A percentile compares a stretch with the other conserved stretches of the same genome.
Conservation (phyloP, 2,329 filamentous ascomycete genomes). For the Chaetothyriales sp. region DNA sequence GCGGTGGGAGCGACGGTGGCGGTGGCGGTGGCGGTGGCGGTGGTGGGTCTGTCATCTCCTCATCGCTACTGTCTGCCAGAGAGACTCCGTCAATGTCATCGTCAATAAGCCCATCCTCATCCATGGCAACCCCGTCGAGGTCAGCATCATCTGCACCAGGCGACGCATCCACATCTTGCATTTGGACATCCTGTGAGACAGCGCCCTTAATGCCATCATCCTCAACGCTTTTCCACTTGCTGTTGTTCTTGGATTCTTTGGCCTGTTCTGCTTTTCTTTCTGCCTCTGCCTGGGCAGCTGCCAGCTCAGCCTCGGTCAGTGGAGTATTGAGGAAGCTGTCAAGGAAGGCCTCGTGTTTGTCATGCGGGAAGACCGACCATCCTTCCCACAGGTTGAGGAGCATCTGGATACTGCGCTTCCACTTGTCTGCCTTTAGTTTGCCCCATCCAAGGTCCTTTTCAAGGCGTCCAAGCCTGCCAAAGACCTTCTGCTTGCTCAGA, state of each 20-base stretch:
- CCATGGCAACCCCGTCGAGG: constrained; percentile 19
- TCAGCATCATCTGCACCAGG: constrained; percentile 21
- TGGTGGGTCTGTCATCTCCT: constrained; percentile 25
- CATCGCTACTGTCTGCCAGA: constrained; percentile 35
- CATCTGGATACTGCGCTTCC: constrained; percentile 58
- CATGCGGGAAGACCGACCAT: constrained; percentile 53
- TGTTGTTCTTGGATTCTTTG: constrained; percentile 11
- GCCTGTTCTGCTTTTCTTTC: constrained; percentile 18
- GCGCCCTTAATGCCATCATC: neutral
- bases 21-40: neutral
- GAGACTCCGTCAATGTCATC: constrained; percentile 27
- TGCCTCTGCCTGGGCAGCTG: constrained; percentile 23
- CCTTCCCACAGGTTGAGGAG: constrained; percentile 55
- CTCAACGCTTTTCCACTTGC: constrained; percentile 16
- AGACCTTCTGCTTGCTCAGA: constrained; percentile 52
- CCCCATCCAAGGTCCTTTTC: constrained; percentile 64
- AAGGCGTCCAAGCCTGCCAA: constrained; percentile 59
- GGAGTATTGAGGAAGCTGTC: constrained; percentile 58
- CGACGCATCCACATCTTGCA: constrained; percentile 23
- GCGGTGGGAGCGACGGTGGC: neutral
- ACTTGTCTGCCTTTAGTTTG: constrained; percentile 65
- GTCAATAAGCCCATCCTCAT: constrained; percentile 35
- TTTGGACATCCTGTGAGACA: constrained; percentile 18
- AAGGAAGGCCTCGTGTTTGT: constrained; percentile 56
- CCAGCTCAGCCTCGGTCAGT: constrained; percentile 32